Evolutionary conservation across 2,329 filamentous ascomycete species (phyloP).

Genomic region (Aspergillus cejpii): DNA sequence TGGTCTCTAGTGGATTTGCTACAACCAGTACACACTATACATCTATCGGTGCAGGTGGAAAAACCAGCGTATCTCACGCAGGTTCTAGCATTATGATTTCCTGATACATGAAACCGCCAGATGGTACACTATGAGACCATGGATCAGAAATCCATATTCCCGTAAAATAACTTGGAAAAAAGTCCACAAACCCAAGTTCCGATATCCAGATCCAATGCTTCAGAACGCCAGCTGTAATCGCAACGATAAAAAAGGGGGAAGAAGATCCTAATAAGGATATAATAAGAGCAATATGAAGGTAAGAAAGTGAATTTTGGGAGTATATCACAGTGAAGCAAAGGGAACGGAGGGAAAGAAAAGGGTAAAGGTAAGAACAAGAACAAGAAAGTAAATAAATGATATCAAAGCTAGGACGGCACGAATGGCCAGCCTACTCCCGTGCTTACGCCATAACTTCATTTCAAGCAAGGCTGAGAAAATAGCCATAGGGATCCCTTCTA

Average conservation of each 20-base stretch:
- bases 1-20: too few species aligned
- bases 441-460: slow-evolving; percentile 37
- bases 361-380: slow-evolving; percentile 7
- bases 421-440: slow-evolving; percentile 24
- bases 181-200: slow-evolving; percentile 24
- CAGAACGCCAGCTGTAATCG: slow-evolving; percentile 28
- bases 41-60: neutral
- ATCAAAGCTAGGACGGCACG: slow-evolving; percentile 17
- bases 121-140: slow-evolving; percentile 12
- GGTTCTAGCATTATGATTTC: slow-evolving; percentile 17
- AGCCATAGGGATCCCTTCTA: slow-evolving; percentile 28
- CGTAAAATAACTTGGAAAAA: slow-evolving; percentile 11
- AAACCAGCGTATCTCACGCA: slow-evolving; percentile 9
- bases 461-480: slow-evolving; percentile 26
- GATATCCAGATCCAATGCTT: slow-evolving; percentile 31
- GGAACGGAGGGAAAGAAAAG: slow-evolving; percentile 8
- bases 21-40: too few species aligned
- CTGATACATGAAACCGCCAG: slow-evolving; percentile 14
- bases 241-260: slow-evolving; percentile 12
- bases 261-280: slow-evolving; percentile 11
- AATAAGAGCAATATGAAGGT: slow-evolving; percentile 6
- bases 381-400: slow-evolving; percentile 15
- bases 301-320: slow-evolving; percentile 13
- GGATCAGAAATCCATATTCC: slow-evolving; percentile 8
- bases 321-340: slow-evolving; percentile 19